Percentiles rank a stretch among this genome's conserved stretches.
Evolutionary conservation across 2,329 filamentous ascomycete genomes (phyloP).

Genomic region (Pseudocercospora macadamiae): DNA sequence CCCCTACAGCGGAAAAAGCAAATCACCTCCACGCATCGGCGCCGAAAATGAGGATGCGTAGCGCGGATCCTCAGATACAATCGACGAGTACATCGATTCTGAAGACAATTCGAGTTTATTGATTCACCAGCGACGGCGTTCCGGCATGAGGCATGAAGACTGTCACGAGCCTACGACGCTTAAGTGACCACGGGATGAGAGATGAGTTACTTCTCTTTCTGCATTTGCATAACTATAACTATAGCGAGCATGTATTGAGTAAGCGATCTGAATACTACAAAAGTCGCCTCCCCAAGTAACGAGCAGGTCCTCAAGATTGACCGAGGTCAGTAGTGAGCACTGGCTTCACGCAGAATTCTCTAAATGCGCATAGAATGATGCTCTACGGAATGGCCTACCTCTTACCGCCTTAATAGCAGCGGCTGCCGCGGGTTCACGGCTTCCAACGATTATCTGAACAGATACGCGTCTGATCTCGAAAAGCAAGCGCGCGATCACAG

Average conservation of each 20-base stretch:
- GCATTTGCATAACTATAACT: background rate
- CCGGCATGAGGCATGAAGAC: slow-evolving; percentile 3
- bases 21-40: slow-evolving; percentile 33
- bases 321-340: background rate
- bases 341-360: too few relatives aligned
- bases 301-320: background rate
- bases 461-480: too few relatives aligned
- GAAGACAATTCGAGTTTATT: slow-evolving; percentile 6
- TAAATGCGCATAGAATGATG: too few relatives aligned
- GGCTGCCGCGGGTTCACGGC: too few relatives aligned
- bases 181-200: background rate
- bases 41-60: slow-evolving; percentile 29
- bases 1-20: slow-evolving; percentile 25
- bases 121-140: slow-evolving; percentile 17
- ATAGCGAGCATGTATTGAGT: background rate
- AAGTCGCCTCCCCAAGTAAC: background rate
- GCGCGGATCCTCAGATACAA: slow-evolving; percentile 1
- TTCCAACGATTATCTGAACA: too few relatives aligned
- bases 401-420: too few relatives aligned
- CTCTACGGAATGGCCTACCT: too few relatives aligned
- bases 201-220: background rate
- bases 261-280: background rate
- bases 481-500: too few relatives aligned
- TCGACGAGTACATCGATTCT: background rate
- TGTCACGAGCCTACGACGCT: background rate